Evolutionary conservation across 192 early-diverging fungal genomes (phyloP).

Genomic region (Chytriomyces sp.): DNA sequence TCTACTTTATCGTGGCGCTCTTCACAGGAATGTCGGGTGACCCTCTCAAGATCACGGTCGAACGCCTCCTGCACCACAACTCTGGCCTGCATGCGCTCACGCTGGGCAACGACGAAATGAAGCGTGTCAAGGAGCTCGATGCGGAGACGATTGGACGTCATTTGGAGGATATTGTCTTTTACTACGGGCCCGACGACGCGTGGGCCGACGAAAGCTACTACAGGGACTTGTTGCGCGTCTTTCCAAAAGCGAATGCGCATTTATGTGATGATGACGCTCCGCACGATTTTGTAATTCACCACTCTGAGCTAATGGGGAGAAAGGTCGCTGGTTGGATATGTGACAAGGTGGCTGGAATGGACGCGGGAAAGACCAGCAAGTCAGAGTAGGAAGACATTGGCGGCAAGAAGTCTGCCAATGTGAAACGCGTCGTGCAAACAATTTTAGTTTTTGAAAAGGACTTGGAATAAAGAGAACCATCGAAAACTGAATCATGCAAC

Average conservation of each 20-base stretch:
- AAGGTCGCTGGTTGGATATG: slow-evolving; percentile 39
- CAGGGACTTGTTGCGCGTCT: slow-evolving; percentile 63
- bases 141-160: slow-evolving; percentile 59
- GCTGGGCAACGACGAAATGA: slow-evolving; percentile 79
- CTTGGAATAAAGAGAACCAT: neutral
- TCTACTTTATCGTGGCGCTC: slow-evolving; percentile 37
- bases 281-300: slow-evolving; percentile 80
- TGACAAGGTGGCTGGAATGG: neutral
- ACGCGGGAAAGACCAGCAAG: neutral
- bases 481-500: no score
- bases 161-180: slow-evolving; percentile 71
- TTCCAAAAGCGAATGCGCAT: slow-evolving; percentile 56
- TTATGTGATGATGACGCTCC: slow-evolving; percentile 73
- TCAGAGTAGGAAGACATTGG: neutral
- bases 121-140: slow-evolving; percentile 65
- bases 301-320: slow-evolving; percentile 48
- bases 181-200: slow-evolving; percentile 72
- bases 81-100: slow-evolving; percentile 50
- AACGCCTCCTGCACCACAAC: slow-evolving; percentile 61
- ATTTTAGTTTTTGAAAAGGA: neutral
- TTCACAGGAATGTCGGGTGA: slow-evolving; percentile 30
- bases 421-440: neutral
- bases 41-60: slow-evolving; percentile 61
- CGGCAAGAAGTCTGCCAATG: neutral
- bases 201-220: slow-evolving; percentile 78